Evolutionary conservation across 352 stramenopile species (phyloP).

Genomic region (Phytophthora nicotianae): DNA sequence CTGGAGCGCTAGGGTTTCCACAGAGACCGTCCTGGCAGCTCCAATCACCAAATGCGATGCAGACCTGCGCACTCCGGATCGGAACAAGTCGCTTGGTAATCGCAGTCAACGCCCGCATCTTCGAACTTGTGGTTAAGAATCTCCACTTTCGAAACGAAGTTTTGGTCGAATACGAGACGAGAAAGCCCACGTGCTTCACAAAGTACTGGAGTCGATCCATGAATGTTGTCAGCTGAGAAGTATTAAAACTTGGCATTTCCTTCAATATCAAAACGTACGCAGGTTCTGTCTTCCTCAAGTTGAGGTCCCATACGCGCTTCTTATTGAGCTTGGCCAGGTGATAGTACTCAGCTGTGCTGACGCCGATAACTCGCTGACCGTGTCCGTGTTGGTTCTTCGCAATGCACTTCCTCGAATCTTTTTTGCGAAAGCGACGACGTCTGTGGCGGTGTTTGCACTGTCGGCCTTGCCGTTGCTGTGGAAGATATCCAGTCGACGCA

Average conservation of each 20-base stretch:
- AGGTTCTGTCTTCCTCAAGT: neutral
- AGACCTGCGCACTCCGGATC: neutral
- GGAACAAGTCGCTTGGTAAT: neutral
- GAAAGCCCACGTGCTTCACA: neutral
- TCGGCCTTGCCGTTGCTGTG: neutral
- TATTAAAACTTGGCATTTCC: neutral
- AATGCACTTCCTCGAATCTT: neutral
- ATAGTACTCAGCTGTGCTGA: neutral
- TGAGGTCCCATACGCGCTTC: neutral
- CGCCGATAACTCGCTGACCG: neutral
- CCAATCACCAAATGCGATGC: neutral
- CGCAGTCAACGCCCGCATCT: neutral
- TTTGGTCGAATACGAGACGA: neutral
- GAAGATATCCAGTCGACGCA: neutral
- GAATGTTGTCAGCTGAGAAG: neutral
- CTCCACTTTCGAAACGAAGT: neutral
- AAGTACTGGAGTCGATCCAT: neutral
- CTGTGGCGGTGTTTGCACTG: neutral
- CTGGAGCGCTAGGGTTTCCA: neutral
- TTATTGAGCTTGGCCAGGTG: neutral
- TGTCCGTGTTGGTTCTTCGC: neutral
- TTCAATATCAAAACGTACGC: neutral
- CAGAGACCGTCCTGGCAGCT: neutral
- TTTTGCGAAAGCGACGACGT: neutral
- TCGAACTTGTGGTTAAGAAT: neutral